Evolutionary conservation across 1,284 basidiomycete species (phyloP).

Genomic region (Ustilago loliicola): DNA sequence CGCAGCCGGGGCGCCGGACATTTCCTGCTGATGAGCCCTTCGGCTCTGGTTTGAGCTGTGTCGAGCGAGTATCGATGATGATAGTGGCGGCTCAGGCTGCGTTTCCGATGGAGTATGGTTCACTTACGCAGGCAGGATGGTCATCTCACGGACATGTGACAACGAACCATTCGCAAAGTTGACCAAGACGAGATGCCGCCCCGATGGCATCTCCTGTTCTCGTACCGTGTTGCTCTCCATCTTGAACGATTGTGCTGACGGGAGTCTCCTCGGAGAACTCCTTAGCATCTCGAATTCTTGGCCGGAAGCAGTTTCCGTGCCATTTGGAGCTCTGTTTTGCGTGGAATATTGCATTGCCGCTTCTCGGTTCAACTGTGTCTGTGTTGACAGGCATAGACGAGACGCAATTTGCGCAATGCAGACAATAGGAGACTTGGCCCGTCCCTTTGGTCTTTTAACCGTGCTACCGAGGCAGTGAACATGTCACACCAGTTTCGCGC

Average conservation of each 20-base stretch:
- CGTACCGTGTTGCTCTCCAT: neutral
- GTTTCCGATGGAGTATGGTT: too few species aligned
- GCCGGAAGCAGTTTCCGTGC: conserved; percentile 1
- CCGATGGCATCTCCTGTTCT: too few species aligned
- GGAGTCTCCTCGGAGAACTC: neutral
- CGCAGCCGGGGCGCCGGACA: neutral
- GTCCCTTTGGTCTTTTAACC: too few species aligned
- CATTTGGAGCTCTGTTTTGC: neutral
- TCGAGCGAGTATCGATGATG: too few species aligned
- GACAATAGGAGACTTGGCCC: too few species aligned
- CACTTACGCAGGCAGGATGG: neutral
- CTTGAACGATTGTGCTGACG: neutral
- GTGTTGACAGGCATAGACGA: conserved; percentile 1
- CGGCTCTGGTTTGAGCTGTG: too few species aligned
- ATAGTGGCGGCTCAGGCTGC: neutral
- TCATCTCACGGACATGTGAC: neutral
- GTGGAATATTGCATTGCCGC: neutral
- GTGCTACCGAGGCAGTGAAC: too few species aligned
- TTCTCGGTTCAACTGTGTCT: conserved; percentile 1
- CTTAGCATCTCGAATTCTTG: neutral
- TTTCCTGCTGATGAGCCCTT: too few species aligned
- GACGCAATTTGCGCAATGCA: neutral
- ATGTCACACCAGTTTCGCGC: too few species aligned
- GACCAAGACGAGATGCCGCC: too few species aligned
- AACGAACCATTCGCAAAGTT: too few species aligned